Evolutionary conservation across 2,329 filamentous ascomycete genomes (phyloP), one percentile per base, ranked within the genome.

Genomic region (Botrytis fabae): DNA sequence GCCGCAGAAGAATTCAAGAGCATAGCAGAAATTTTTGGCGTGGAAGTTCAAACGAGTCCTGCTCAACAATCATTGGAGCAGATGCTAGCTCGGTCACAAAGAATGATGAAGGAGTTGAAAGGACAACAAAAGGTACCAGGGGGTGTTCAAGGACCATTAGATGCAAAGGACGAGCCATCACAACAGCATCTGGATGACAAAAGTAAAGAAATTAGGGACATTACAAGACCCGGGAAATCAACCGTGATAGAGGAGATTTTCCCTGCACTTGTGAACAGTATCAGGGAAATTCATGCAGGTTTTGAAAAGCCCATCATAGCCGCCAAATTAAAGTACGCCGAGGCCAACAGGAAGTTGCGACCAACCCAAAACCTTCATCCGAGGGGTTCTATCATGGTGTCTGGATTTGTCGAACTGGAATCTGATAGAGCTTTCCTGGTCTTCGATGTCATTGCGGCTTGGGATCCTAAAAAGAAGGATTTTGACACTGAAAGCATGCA

Each of bases 371-470:
- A 81, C 12, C 80, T 83, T 2, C 86, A 87, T 0, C 85, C 84
- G 8, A 82, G 85, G 18, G 89, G 89, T 7, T 85, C 84, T 69
- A 82, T 90, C 64, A 79, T 82, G 2, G 83, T 90, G 1, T 85
- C 85, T 25, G 89, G 89, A 0, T 79, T 89, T 18, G 84, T 91
- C 2, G 86, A 89, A 75, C 73, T 90, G 2, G 82, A 85, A 59
- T 83, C 86, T 2, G 79, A 84, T 2, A 83, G 80, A 35, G 84
- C 84, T 1, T 82, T 82, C 68, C 78, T 90, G 71, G 83, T 85
- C 3, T 81, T 90, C 20, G 86, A 89, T 74, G 87, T 88, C 2
- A 73, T 80, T 18, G 86, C 83, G 2, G 88, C 85, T 80, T 91
- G 87, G 80, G 84, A 90, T 77, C 88, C 88, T 1, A 86, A 88